Base-by-base conservation (phyloP, 371 early-diverging fungal genomes). In the Mortierella sp. region DNA sequence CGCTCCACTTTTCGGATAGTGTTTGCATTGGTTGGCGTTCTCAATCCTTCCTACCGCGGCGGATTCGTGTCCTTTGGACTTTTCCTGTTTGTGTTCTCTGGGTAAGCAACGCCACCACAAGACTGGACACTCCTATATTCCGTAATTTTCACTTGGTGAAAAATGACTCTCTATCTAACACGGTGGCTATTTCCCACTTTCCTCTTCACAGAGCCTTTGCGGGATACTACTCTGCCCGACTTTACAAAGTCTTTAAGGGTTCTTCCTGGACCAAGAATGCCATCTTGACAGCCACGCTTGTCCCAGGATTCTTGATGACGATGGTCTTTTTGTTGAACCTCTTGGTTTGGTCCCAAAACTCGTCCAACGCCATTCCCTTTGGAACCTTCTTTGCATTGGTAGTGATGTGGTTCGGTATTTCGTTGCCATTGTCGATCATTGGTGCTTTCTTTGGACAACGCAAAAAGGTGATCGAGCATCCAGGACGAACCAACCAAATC, bases 401-500 rank as follows among this genome's bases (percentile, higher is more conserved):
- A 30, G 82, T 83, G 16, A 83, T 95, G 75, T 95, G 94, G 94
- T 88, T 92, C 58, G 77, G 90, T 45, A 84, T 96, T 15, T 90
- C 92, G 11, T 77, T 89, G 23, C 96, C 96, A 2, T 73, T 93
- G 47, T 88, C 89, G 47, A 67, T 92, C 23, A 68, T 91, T 7
- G 96, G 96, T 14, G 91, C 92, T 2, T 93, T 90, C 83, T 85
- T 92, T 76, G 96, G 95, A 4, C 91, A 90, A 80, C 86, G 87
- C 45, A 84, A 87, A 43, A 84, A 83, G 11, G 72, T 74, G n/a
- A 88, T 93, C 61, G 90, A 92, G 63, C 87, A 92, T 66, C 96
- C 98, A 14, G 94, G 95, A 23, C 91, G 94, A 43, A 95, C 96
- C 5, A 96, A 95, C 83, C 94, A 95, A 63, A 96, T 96, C 62